Percentiles rank a stretch among this genome's conserved stretches.
Evolutionary conservation across 1,139 yeast species (phyloP).

Genomic region (Yamadazyma triangularis): DNA sequence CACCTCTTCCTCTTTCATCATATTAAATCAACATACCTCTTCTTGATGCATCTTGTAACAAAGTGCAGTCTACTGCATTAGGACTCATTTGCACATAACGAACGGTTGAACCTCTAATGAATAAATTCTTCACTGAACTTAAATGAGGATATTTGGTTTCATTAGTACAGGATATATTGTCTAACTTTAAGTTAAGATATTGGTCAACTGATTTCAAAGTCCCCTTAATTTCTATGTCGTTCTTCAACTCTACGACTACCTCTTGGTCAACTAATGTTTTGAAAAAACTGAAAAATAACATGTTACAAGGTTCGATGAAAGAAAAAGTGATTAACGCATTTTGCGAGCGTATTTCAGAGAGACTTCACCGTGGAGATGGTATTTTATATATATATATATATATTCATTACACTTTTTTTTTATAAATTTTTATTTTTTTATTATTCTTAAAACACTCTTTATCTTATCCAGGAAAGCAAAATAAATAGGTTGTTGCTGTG

Average conservation of each 20-base stretch:
- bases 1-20: neutral
- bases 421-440: too few relatives aligned
- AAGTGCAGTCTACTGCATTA: slow-evolving; percentile 84
- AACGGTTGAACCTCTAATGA: slow-evolving; percentile 94
- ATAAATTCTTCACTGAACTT: slow-evolving; percentile 77
- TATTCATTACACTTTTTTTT: too few relatives aligned
- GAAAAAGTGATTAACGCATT: too few relatives aligned
- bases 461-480: too few relatives aligned
- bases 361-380: too few relatives aligned
- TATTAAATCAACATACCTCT: slow-evolving; percentile 52
- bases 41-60: slow-evolving; percentile 95
- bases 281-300: slow-evolving; percentile 91
- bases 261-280: slow-evolving; percentile 96
- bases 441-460: too few relatives aligned
- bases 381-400: too few relatives aligned
- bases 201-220: slow-evolving; percentile 93
- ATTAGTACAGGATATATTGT: slow-evolving; percentile 74
- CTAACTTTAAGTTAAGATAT: slow-evolving; percentile 84
- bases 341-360: too few relatives aligned
- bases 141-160: slow-evolving; percentile 85
- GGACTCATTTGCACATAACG: slow-evolving; percentile 92
- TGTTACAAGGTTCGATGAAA: too few relatives aligned
- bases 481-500: too few relatives aligned
- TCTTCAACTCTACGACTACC: slow-evolving; percentile 75
- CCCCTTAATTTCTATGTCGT: slow-evolving; percentile 88